Base-by-base conservation (phyloP, 192 early-diverging fungal genomes). In the Oehlia diaphana region DNA sequence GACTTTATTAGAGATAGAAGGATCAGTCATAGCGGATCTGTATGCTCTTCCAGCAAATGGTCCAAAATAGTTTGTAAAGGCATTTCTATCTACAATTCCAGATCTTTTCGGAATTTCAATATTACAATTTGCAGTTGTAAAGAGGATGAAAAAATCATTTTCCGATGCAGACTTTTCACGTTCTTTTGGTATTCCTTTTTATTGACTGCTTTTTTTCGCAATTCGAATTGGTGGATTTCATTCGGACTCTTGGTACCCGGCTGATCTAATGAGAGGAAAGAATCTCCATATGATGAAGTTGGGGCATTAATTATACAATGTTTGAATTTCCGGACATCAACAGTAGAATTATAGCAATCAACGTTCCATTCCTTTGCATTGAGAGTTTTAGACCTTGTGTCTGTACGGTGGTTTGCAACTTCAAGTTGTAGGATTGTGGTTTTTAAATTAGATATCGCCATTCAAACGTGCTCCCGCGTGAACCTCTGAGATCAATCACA, bases 61-160 rank as follows among this genome's bases (percentile, higher is more conserved):
- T 28, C 80, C 77, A 74, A 83, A 81, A 61, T 81, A 79, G 39
- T 42, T 8, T 0, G 0, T 42, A 42, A 42, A 42, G 7, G 7
- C 39, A 8, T 42, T 42, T 8, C 39, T 8, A 42, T 42, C 16
- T 79, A 73, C 80, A 76, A 84, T 79, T 39, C 80, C 80, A 63
- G 80, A 81, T 0, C 47, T n/a, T 73, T 72, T 53, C 21, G 80
- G 77, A 70, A 81, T 62, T 37, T 81, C 58, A 39, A 84, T 62
- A 2, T 81, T 75, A 42, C 50, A 72, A 49, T 64, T 31, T 63
- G 66, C 63, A 35, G 80, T 79, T 53, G 80, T 79, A 64, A 71
- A 81, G 28, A 84, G 50, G 28, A 84, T 80, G 73, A 84, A 84
- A 64, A 81, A 81, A 73, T 81, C 83, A 35, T 69, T 79, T 31